Base-by-base conservation (phyloP, 1,284 basidiomycete genomes). In the Flammula alnicola region DNA sequence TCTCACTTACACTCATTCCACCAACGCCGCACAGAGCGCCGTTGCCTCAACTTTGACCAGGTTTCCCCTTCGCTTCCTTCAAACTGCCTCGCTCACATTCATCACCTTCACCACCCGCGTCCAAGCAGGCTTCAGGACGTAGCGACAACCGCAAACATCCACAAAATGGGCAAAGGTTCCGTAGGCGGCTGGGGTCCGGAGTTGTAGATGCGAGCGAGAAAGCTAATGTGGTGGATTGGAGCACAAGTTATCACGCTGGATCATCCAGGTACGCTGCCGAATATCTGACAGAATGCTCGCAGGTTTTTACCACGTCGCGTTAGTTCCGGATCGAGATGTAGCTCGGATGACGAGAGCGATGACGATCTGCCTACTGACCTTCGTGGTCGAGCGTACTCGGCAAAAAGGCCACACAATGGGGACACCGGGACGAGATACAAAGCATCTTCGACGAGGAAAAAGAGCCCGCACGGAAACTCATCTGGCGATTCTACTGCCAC, bases 201-300 rank as follows among this genome's bases (percentile, higher is more conserved):
- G 52, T 58, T n/a, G 57, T 58, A 44, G 59, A 58, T 40, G 47
- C 52, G 4, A 50, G 42, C 36, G 54, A 49, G 26, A 54, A 48
- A 49, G 55, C 57, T 41, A 58, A 62, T 20, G 59, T 61, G 55
- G 57, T 82, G 56, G 88, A 83, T 57, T 83, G 88, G 83, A 91
- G 87, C 61, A 90, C 89, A n/a, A 91, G 88, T 59, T 91, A 91
- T 67, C 84, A 88, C 52, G 88, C 84, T 14, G 89, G 88, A 27
- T 87, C 86, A 22, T 91, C 88, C 11, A 81, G 85, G 86, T 86
- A 56, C 37, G 72, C 52, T 48, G 33, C 23, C 37, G n/a, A 26
- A 17, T 43, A 7, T 14, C 22, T 9, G 31, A 16, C 10, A 8
- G 9, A 20, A n/a, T 27, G 12, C 17, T 31, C 30, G 27, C 22